These are phyloP conservation scores for Mycena polygramma DNA, from an alignment of 768 basidiomycete genomes.

Conservation along the genomic window DNA sequence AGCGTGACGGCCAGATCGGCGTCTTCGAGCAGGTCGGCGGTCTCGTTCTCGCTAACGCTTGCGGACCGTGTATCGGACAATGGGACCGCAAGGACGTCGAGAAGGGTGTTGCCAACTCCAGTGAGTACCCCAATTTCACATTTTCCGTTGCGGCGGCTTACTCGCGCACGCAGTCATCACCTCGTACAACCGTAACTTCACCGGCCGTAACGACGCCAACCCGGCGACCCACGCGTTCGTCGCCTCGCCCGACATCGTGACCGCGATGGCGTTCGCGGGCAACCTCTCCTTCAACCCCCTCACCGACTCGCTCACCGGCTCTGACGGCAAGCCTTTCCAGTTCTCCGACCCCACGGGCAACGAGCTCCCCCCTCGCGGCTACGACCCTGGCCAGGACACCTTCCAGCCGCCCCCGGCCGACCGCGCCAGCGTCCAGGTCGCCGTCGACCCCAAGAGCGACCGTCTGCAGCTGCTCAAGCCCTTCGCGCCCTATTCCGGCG, in stretches of 20 bases:
- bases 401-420: conserved; percentile 95
- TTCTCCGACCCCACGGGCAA: conserved; percentile 92
- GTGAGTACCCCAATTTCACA: conserved; percentile 57
- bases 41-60: conserved; percentile 96
- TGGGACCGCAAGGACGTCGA: conserved; percentile 98
- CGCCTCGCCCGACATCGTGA: conserved; percentile 94
- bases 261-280: conserved; percentile 96
- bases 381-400: conserved; percentile 96
- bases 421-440: conserved; percentile 86
- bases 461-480: conserved; percentile 85
- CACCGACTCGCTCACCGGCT: conserved; percentile 87
- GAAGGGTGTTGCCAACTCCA: conserved; percentile 98
- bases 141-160: conserved; percentile 11
- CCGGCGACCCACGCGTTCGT: conserved; percentile 98
- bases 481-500: conserved; percentile 94
- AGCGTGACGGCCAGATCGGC: conserved; percentile 93
- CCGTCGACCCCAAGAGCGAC: conserved; percentile 83
- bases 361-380: conserved; percentile 95
- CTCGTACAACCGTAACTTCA: conserved; percentile 99
- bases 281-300: conserved; percentile 97
- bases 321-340: conserved; percentile 97
- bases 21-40: conserved; percentile 92
- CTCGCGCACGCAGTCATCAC: conserved; percentile 80
- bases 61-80: conserved; percentile 99
- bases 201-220: conserved; percentile 99